Evolutionary conservation across 306 rosid genomes (phyloP), one percentile per base, ranked within the genome.

Genomic region (Gastrolobium villosum): DNA sequence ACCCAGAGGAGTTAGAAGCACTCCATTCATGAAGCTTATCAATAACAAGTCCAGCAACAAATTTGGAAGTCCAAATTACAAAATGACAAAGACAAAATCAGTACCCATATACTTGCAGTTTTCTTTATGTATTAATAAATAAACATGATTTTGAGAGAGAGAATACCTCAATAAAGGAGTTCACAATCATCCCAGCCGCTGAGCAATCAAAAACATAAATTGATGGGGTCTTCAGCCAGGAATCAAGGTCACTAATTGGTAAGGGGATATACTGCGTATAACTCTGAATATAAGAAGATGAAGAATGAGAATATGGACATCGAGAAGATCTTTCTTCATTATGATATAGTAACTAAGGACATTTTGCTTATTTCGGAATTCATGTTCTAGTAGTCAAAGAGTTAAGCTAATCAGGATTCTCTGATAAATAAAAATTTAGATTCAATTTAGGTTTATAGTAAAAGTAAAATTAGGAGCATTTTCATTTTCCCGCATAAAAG

Each of bases 141-240:
- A 66, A 66, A 45, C 67, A 81, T 28, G 69, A 54, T 78, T 75
- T 62, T 53, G 53, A 65, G 61, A 54, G 1, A 3, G 32, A 41
- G 59, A 49, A 64, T 85, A 96, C 99, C 98, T 93, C 94, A 39
- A 61, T 77, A 85, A 96, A 93, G 48, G 94, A 84, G 86, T 93
- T 93, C 31, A 96, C 84, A 84, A 96, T 88, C 89, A 88, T 66
- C 77, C 98, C 98, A 79, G 98, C 98, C 28, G 93, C 98, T 84
- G 99, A 91, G 87, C 99, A 96, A 84, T 96, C 99, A 82, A 96
- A 90, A 66, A 93, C 98, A 79, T 96, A 96, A 77, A 96, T 96
- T 32, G 99, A 96, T 70, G 99, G 98, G 15, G 99, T 93, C 93
- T 86, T 96, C 94, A 96, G 80, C 99, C 99, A 96, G 67, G 98